Percentiles rank a stretch among this genome's conserved stretches.
Evolutionary conservation across 805 yeast genomes (phyloP).

Genomic region (Wickerhamiella slavikovae): DNA sequence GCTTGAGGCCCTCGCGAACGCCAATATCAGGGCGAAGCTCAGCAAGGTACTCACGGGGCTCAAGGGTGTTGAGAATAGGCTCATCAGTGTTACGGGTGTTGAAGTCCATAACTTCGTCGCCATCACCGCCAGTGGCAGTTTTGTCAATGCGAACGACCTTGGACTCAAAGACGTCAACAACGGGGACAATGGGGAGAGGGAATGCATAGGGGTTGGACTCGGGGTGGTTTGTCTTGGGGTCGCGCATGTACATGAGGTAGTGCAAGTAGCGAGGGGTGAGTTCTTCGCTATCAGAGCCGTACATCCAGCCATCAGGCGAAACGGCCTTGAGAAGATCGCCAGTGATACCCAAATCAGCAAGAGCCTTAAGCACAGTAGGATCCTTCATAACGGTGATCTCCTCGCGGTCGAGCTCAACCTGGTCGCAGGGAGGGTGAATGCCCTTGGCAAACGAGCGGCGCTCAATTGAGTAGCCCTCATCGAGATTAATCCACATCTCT

Average conservation of each 20-base stretch:
- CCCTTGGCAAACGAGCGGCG: conserved; percentile 37
- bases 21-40: conserved; percentile 36
- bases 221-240: conserved; percentile 27
- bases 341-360: conserved; percentile 55
- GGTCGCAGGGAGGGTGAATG: conserved; percentile 49
- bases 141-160: conserved; percentile 53
- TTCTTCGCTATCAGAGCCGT: conserved; percentile 49
- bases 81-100: conserved; percentile 31
- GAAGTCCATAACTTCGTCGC: conserved; percentile 39
- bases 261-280: conserved; percentile 26
- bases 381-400: conserved; percentile 27
- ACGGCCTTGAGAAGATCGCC: conserved; percentile 8
- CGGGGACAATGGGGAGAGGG: conserved; percentile 57
- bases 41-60: conserved; percentile 53
- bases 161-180: conserved; percentile 38
- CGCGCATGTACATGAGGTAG: conserved; percentile 57
- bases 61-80: conserved; percentile 35
- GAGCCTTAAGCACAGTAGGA: conserved; percentile 78
- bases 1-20: conserved; percentile 41
- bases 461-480: conserved; percentile 40
- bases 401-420: conserved; percentile 20
- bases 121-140: conserved; percentile 50
- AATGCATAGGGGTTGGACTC: conserved; percentile 40
- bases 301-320: conserved; percentile 36
- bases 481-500: conserved; percentile 52